Conservation (phyloP, 129 eudicot genomes). For the Lactuca sativa region DNA sequence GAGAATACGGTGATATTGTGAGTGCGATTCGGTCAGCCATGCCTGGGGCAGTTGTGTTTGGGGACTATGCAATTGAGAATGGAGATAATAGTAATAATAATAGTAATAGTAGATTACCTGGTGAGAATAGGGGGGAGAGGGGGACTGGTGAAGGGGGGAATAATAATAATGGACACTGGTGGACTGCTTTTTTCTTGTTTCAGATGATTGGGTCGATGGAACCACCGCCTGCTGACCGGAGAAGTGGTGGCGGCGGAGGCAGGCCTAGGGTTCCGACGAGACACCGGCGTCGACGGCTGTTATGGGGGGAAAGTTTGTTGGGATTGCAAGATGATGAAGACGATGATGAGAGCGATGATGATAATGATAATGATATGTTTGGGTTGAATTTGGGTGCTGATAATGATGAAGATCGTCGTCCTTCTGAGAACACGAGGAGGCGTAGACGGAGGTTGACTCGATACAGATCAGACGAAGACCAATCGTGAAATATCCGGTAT, state of each 20-base stretch:
- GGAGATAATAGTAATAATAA: constrained; percentile 40
- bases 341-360: constrained; percentile 35
- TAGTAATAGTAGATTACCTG: constrained; percentile 32
- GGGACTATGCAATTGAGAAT: constrained; percentile 77
- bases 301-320: constrained; percentile 81
- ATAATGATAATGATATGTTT: constrained; percentile 40
- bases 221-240: constrained; percentile 40
- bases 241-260: constrained; percentile 52
- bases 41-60: constrained; percentile 82
- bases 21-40: constrained; percentile 87
- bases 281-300: constrained; percentile 50
- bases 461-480: constrained; percentile 60
- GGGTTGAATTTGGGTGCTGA: constrained; percentile 40
- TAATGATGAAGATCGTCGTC: constrained; percentile 47
- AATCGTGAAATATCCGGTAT: constrained; percentile 49
- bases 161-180: constrained; percentile 48
- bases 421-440: constrained; percentile 55
- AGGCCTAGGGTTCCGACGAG: constrained; percentile 60
- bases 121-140: constrained; percentile 54
- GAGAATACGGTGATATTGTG: constrained; percentile 82
- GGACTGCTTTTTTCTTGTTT: constrained; percentile 67
- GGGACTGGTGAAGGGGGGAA: constrained; percentile 38
- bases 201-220: constrained; percentile 84
- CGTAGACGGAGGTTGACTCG: constrained; percentile 63
- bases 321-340: constrained; percentile 63